Evolutionary conservation across 2,329 filamentous ascomycete species (phyloP).

Genomic region (Colletotrichum sp.): DNA sequence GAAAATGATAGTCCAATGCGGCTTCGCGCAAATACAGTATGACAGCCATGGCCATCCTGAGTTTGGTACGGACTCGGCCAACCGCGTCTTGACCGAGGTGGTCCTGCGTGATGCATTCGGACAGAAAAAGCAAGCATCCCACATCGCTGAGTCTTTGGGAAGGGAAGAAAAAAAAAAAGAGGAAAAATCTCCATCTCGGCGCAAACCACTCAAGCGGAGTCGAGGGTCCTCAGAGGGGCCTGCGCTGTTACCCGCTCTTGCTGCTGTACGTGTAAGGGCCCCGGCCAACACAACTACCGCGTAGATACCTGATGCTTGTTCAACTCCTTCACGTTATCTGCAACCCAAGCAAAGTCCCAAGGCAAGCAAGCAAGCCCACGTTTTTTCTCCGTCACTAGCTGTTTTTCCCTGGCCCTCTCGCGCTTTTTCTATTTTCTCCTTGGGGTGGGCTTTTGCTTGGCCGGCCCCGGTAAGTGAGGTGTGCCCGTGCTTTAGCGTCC

Average conservation of each 20-base stretch:
- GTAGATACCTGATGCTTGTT: background rate
- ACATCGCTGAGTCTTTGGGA: background rate
- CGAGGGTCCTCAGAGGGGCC: background rate
- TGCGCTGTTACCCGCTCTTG: background rate
- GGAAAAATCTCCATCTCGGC: background rate
- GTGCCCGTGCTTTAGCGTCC: conserved; percentile 3
- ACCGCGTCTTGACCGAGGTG: conserved; percentile 1
- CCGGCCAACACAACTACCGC: conserved; percentile 5
- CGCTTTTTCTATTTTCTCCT: background rate
- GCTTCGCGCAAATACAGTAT: background rate
- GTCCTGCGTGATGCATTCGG: conserved; percentile 1
- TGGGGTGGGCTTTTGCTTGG: background rate
- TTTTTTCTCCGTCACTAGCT: background rate
- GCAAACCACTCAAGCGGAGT: conserved; percentile 7
- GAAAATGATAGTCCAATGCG: background rate
- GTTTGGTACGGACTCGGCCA: background rate
- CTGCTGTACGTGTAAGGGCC: background rate
- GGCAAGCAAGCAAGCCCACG: background rate
- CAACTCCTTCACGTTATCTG: conserved; percentile 7
- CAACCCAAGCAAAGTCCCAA: conserved; percentile 1
- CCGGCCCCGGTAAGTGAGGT: background rate
- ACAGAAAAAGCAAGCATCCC: background rate
- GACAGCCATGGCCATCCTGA: background rate
- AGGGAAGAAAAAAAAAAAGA: background rate
- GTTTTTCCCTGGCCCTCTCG: background rate